Conservation (phyloP, 768 basidiomycete species). For the Termitomyces sp. region DNA sequence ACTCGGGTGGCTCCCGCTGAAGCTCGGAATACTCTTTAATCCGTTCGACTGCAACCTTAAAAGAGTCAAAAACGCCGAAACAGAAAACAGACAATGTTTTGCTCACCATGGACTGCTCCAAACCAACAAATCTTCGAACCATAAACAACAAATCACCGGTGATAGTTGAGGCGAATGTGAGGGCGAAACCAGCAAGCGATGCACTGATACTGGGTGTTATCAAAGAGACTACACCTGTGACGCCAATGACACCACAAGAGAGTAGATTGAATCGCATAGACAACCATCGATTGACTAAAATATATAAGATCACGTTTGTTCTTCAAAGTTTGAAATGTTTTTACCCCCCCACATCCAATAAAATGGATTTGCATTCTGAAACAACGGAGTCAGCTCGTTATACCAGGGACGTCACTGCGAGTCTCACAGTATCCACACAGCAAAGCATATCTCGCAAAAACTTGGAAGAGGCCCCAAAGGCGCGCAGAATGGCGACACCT, state of each 20-base stretch:
- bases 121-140: slow-evolving; percentile 72
- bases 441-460: slow-evolving; percentile 81
- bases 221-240: slow-evolving; percentile 63
- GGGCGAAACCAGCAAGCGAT: slow-evolving; percentile 78
- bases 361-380: slow-evolving; percentile 60
- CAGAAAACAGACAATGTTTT: not conserved
- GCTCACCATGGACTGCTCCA: slow-evolving; percentile 88
- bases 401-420: not conserved
- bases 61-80: not conserved
- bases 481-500: slow-evolving; percentile 50
- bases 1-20: slow-evolving; percentile 73
- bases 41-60: slow-evolving; percentile 76
- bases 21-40: slow-evolving; percentile 90
- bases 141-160: slow-evolving; percentile 66
- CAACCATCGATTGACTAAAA: slow-evolving; percentile 82
- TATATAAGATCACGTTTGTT: not conserved
- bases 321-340: not conserved
- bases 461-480: slow-evolving; percentile 86
- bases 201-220: slow-evolving; percentile 69
- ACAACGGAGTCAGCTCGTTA: not conserved
- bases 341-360: slow-evolving; percentile 92
- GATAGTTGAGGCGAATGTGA: slow-evolving; percentile 78
- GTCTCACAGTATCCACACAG: slow-evolving; percentile 70
- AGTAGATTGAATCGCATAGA: slow-evolving; percentile 83
- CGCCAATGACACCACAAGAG: slow-evolving; percentile 65